Conservation (phyloP, 257 asterid species). For the Nicotiana tabacum region DNA sequence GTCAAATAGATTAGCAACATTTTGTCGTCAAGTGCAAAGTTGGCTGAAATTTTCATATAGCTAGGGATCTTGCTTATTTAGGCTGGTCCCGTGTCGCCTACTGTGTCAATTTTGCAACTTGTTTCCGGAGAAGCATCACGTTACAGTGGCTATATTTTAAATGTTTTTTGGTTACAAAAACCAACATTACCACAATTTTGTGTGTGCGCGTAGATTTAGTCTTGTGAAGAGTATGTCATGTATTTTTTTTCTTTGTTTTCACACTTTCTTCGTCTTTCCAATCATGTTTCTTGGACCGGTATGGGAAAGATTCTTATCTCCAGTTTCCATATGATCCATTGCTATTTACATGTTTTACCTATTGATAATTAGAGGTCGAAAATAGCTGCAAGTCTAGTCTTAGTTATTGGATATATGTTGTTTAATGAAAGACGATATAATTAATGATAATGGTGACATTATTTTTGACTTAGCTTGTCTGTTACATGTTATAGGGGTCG, state of each 20-base stretch:
- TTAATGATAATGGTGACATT: not conserved
- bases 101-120: not conserved
- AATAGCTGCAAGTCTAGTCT: not conserved
- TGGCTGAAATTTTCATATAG: not conserved
- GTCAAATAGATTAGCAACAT: not conserved
- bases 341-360: not conserved
- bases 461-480: not conserved
- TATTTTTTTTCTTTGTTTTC: not conserved
- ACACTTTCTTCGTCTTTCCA: not conserved
- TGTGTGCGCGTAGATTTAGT: not conserved
- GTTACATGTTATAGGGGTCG: not conserved
- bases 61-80: not conserved
- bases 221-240: not conserved
- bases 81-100: constrained; percentile 7
- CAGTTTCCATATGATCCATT: not conserved
- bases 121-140: not conserved
- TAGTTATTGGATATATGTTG: too few species aligned
- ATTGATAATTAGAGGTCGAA: not conserved
- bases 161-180: not conserved
- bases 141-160: not conserved
- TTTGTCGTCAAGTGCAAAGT: constrained; percentile 5
- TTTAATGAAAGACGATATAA: not conserved
- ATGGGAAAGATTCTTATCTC: not conserved
- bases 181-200: not conserved
- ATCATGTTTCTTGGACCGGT: not conserved